Base-by-base conservation (phyloP, 2,329 filamentous ascomycete species). In the Epichloe glyceriae region DNA sequence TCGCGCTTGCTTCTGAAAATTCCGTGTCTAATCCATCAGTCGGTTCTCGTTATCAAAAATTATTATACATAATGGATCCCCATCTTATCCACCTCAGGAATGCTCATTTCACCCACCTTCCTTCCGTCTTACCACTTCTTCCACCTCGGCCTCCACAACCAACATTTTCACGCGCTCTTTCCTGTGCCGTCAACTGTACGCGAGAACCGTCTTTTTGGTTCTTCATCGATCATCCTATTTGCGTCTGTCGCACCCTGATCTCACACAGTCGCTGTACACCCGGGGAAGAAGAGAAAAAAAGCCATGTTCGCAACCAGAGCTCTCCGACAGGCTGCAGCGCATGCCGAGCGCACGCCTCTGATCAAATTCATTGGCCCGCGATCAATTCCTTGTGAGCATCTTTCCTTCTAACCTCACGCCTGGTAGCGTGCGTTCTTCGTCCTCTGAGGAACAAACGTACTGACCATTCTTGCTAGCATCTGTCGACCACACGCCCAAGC, bases 401-500 rank as follows among this genome's bases (percentile, higher is more conserved):
- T 30, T 7, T 5, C 12, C 37, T 11, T 22, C 30, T 34, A 5
- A 15, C 4, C 22, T 33, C 30, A 20, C 3, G 19, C 15, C n/a
- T 17, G 14, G 35, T 3, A 38, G 15, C 12, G 35, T n/a, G 35
- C 12, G 12, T n/a, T 14, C 0, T 38, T 38, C 35, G 15, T 38
- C 15, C 15, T n/a, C 35, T n/a, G 15, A 5, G 35, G 14, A n/a
- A 38, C n/a, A 11, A 4, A 10, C 22, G 48, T 46, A 37, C 60
- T 64, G 51, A 65, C 52, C 12, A 14, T 34, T 17, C 14, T 30
- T 39, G 8, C 37, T 68, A 88, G 85, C 82, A 60, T 69, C 73
- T 52, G 62, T 88, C 62, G 85, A 89, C 73, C 85, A 88, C 74
- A 74, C 81, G 44, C 84, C 85, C 55, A 76, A 81, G 58, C 78